Evolutionary conservation across 2,329 filamentous ascomycete genomes (phyloP).

Genomic region (Scedosporium boydii): DNA sequence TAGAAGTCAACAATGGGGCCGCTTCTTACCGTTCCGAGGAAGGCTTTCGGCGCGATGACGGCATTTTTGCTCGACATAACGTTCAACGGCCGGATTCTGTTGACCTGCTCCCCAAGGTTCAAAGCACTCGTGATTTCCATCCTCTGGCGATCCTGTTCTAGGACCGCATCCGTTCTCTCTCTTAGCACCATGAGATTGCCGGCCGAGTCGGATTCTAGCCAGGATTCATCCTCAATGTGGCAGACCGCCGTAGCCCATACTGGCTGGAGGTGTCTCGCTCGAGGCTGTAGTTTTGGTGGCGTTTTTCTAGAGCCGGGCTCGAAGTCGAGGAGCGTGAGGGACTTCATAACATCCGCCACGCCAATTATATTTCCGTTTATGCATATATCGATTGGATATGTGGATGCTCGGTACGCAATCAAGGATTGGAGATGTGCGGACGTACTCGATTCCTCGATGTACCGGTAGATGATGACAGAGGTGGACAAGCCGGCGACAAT

Average conservation of each 20-base stretch:
- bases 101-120: slow-evolving; percentile 85
- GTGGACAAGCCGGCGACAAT: slow-evolving; percentile 87
- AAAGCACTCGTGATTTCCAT: slow-evolving; percentile 73
- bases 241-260: slow-evolving; percentile 74
- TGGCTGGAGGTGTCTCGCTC: slow-evolving; percentile 71
- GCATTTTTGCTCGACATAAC: slow-evolving; percentile 56
- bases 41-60: slow-evolving; percentile 70
- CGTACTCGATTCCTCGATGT: slow-evolving; percentile 44
- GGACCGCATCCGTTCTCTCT: slow-evolving; percentile 63
- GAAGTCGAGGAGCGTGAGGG: slow-evolving; percentile 69
- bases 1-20: not conserved
- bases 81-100: slow-evolving; percentile 68
- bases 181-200: slow-evolving; percentile 80
- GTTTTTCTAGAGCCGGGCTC: slow-evolving; percentile 37
- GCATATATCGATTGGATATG: slow-evolving; percentile 72
- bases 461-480: slow-evolving; percentile 58
- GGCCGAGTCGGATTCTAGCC: slow-evolving; percentile 76
- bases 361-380: slow-evolving; percentile 68
- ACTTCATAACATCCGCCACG: slow-evolving; percentile 91
- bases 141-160: slow-evolving; percentile 59
- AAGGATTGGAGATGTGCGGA: slow-evolving; percentile 56
- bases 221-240: slow-evolving; percentile 61
- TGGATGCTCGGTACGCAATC: slow-evolving; percentile 71
- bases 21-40: slow-evolving; percentile 70
- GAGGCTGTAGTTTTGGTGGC: slow-evolving; percentile 46